These are phyloP conservation scores for Zalaria obscura DNA, from an alignment of 2,329 filamentous ascomycete genomes.

Conservation along the genomic window DNA sequence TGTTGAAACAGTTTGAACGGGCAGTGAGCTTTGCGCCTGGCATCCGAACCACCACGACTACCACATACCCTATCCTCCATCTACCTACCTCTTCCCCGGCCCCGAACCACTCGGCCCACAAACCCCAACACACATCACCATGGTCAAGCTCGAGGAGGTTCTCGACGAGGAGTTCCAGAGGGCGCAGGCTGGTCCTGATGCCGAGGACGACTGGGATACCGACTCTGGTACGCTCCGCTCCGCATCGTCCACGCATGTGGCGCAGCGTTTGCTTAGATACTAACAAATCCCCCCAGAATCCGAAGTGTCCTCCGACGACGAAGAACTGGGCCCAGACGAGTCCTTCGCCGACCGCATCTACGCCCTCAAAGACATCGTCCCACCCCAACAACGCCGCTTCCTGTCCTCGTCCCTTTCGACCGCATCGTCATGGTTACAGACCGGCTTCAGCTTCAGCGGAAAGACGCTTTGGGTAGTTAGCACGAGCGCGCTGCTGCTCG, in stretches of 20 bases:
- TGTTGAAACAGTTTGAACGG: too few relatives aligned
- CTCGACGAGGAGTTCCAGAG: constrained; percentile 87
- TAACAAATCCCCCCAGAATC: constrained; percentile 54
- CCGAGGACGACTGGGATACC: constrained; percentile 71
- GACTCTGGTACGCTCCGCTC: constrained; percentile 61
- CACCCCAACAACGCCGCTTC: constrained; percentile 28
- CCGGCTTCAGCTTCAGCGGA: constrained; percentile 56
- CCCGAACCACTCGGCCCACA: not conserved
- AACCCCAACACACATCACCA: constrained; percentile 31
- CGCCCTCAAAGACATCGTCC: constrained; percentile 30
- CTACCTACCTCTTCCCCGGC: not conserved
- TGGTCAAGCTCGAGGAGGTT: constrained; percentile 96
- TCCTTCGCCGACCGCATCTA: constrained; percentile 26
- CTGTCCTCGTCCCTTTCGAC: constrained; percentile 29
- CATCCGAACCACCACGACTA: not conserved
- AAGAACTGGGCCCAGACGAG: constrained; percentile 48
- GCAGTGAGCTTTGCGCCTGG: too few relatives aligned
- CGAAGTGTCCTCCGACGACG: constrained; percentile 51
- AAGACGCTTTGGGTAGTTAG: constrained; percentile 84
- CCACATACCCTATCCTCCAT: not conserved
- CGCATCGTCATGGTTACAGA: constrained; percentile 43
- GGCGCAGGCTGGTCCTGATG: constrained; percentile 48
- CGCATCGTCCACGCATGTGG: not conserved
- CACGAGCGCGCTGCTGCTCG: constrained; percentile 77
- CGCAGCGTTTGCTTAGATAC: constrained; percentile 1